Evolutionary conservation across 2,329 filamentous ascomycete genomes (phyloP).

Genomic region (Xylaria sp.): DNA sequence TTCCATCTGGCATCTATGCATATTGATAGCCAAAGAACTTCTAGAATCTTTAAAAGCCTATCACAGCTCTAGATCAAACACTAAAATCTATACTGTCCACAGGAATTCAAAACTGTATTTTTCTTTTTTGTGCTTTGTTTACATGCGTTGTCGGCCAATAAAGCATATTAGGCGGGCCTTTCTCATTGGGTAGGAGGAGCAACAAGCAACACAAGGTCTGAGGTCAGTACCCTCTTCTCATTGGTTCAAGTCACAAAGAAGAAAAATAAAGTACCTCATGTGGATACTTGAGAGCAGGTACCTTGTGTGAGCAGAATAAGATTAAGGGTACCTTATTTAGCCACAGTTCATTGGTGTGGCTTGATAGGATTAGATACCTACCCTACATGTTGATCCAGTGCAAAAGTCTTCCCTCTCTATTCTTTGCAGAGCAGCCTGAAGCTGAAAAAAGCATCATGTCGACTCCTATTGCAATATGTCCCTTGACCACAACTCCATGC

Average conservation of each 20-base stretch:
- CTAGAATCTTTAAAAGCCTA: background rate
- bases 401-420: constrained; percentile 9
- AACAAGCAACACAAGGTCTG: background rate
- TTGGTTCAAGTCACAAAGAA: no score
- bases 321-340: background rate
- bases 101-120: no score
- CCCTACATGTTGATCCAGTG: background rate
- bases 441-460: constrained; percentile 9
- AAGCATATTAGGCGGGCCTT: no score
- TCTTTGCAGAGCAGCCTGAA: constrained; percentile 5
- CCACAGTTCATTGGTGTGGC: background rate
- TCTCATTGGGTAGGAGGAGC: background rate
- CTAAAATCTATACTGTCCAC: background rate
- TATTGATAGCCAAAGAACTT: background rate
- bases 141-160: no score
- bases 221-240: no score
- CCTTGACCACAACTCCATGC: background rate
- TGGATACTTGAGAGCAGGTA: background rate
- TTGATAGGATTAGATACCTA: background rate
- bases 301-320: background rate
- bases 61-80: background rate
- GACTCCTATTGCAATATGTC: background rate
- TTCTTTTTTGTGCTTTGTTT: no score
- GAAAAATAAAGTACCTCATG: background rate
- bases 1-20: background rate